Base-by-base conservation (phyloP, 148 eudicot genomes). In the Fallopia convolvulus region DNA sequence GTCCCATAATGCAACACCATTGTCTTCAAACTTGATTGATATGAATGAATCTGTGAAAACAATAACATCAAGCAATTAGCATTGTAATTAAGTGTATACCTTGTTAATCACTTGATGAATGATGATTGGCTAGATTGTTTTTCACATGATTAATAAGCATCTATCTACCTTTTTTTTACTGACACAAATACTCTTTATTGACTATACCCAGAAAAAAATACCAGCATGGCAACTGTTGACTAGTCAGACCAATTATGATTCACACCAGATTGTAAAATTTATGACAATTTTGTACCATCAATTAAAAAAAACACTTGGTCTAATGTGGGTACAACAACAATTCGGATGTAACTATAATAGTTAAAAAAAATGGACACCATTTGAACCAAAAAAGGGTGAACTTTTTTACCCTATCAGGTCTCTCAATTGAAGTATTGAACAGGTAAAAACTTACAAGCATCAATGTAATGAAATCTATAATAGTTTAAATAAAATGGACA, bases 1-100 rank as follows among this genome's bases (percentile, higher is more conserved):
- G 23, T 73, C 75, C 75, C 75, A 73, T 13, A n/a, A 73, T 44
- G 75, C 53, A 42, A 48, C 75, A 73, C 75, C 75, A 73, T 73
- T 48, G 55, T 42, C 75, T 20, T 48, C 75, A 48, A 73, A 73
- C 21, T 73, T 73, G 75, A 73, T 73, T 73, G 75, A 73, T 46
- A 73, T 73, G 75, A 44, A 73, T 42, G 75, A 73, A 73, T 73
- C 75, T 73, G 18, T 36, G 20, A 65, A 65, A 65, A 30, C 41
- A 32, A 58, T 21, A 2, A 8, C 30, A 58, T 58, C 2, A 40
- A 44, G 47, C 10, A 8, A 44, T 44, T 44, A 44, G 46, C 46
- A 6, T 42, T 6, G 9, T 42, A 42, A 42, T 42, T 42, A 7
- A 5, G 46, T 42, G 46, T 42, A 42, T 42, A 5, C 46, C 46